phyloP scores from a whole-genome alignment of 1,139 yeast species.

The Scheffersomyces titani region DNA sequence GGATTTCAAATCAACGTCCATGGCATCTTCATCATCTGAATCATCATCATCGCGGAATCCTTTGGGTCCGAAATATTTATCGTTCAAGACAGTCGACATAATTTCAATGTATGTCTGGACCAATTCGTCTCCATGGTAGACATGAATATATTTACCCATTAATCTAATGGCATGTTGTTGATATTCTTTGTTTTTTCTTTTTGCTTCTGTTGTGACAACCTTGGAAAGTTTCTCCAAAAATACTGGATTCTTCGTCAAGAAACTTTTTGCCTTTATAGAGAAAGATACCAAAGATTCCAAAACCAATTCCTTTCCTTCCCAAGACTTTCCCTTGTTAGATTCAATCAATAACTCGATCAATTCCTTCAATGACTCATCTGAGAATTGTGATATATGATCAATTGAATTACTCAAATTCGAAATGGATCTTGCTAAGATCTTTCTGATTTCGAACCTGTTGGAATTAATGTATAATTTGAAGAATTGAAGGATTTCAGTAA shows the following conservation, averaged over 20 bases:
- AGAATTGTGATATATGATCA: slow-evolving; percentile 33
- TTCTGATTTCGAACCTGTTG: slow-evolving; percentile 64
- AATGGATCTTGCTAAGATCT: slow-evolving; percentile 69
- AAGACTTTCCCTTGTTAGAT: slow-evolving; percentile 76
- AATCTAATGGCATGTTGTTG: slow-evolving; percentile 54
- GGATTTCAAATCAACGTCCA: slow-evolving; percentile 24
- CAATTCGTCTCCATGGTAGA: slow-evolving; percentile 40
- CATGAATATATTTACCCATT: slow-evolving; percentile 49
- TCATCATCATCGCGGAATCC: slow-evolving; percentile 27
- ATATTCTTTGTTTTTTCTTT: slow-evolving; percentile 67
- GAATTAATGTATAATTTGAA: slow-evolving; percentile 54
- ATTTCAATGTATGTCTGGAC: slow-evolving; percentile 40
- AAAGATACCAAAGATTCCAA: slow-evolving; percentile 70
- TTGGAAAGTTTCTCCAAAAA: slow-evolving; percentile 37
- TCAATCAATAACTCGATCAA: slow-evolving; percentile 59
- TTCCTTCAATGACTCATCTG: slow-evolving; percentile 24
- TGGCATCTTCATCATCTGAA: slow-evolving; percentile 28
- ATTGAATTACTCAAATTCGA: slow-evolving; percentile 57
- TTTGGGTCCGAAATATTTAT: slow-evolving; percentile 23
- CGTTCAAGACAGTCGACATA: slow-evolving; percentile 34
- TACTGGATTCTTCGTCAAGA: slow-evolving; percentile 20
- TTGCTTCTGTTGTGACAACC: slow-evolving; percentile 60
- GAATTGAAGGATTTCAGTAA: slow-evolving; percentile 65
- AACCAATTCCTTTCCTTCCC: slow-evolving; percentile 85
- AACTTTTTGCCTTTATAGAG: slow-evolving; percentile 44